Base-by-base conservation (phyloP, 2,329 filamentous ascomycete species). In the Fusarium subtropicale region DNA sequence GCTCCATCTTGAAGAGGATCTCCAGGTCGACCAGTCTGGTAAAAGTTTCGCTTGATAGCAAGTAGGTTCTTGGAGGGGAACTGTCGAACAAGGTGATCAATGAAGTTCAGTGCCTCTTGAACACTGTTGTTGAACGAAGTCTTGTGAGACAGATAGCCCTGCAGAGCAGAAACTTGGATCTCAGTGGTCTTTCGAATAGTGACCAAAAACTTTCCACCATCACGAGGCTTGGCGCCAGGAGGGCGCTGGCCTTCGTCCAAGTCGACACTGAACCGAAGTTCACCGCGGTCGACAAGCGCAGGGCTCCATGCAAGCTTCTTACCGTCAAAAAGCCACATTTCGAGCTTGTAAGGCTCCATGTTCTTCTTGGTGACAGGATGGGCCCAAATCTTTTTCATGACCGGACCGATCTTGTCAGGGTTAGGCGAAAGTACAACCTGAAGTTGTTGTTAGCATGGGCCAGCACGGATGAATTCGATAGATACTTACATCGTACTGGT, bases 41-140 rank as follows among this genome's bases (percentile, higher is more conserved):
- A 98, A 76, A 97, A 97, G 10, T 90, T 93, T 15, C 94, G 89
- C 78, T 93, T 95, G 79, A 97, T 91, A 0, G 88, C 80, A 0
- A 90, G 83, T 73, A 93, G 88, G 3, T 84, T 81, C 73, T 88
- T 81, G 0, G 90, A 90, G 0, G 96, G 93, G n/a, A 82, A 85
- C 78, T 97, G 89, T 7, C 96, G 92, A 57, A 99, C 84, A 10
- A 95, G 83, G 76, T 99, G 96, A 68, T 99, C 96, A 7, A 97
- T 83, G 75, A 97, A 97, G 76, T 92, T 97, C 78, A 98, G 88
- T 16, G 92, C 90, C 75, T 96, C 92, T 10, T 95, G 85, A 22
- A 95, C 89, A 22, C 85, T 81, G 38, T 87, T 88, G 75, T 91
- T 87, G 77, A 91, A 91, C 2, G 83, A 79, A 22, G 85, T 81